Conservation (phyloP, 1,284 basidiomycete species). For the Malassezia slooffiae region DNA sequence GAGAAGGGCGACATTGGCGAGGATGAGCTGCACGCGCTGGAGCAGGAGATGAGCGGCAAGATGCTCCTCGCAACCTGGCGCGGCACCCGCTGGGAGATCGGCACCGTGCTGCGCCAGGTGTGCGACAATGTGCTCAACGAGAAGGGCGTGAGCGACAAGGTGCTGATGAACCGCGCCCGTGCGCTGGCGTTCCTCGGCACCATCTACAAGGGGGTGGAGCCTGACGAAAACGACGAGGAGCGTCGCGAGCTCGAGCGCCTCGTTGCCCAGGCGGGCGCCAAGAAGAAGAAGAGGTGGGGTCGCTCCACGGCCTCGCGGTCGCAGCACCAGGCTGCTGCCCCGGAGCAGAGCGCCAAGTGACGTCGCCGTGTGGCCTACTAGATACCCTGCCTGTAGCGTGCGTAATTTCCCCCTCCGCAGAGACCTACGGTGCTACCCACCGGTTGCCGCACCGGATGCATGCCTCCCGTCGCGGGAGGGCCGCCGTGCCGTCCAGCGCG, state of each 20-base stretch:
- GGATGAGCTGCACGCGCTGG: slow-evolving; percentile 58
- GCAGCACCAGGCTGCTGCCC: slow-evolving; percentile 8
- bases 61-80: slow-evolving; percentile 39
- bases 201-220: slow-evolving; percentile 42
- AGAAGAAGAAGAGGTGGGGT: slow-evolving; percentile 45
- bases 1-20: slow-evolving; percentile 79
- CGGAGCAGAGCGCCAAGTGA: too few species aligned
- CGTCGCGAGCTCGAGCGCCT: slow-evolving; percentile 46
- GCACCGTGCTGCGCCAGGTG: slow-evolving; percentile 34
- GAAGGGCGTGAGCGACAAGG: slow-evolving; percentile 39
- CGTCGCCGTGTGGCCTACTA: too few species aligned
- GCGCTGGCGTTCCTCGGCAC: slow-evolving; percentile 39
- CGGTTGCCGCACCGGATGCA: slow-evolving; percentile 10
- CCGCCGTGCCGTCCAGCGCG: neutral
- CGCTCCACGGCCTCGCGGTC: too few species aligned
- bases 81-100: slow-evolving; percentile 38
- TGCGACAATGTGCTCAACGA: slow-evolving; percentile 44
- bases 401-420: too few species aligned
- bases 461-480: neutral
- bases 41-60: slow-evolving; percentile 89
- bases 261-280: slow-evolving; percentile 49
- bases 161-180: slow-evolving; percentile 38
- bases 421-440: too few species aligned
- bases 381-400: too few species aligned
- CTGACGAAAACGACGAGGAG: slow-evolving; percentile 43